Evolutionary conservation across 805 yeast genomes (phyloP).

Genomic region (Clavispora fructus): DNA sequence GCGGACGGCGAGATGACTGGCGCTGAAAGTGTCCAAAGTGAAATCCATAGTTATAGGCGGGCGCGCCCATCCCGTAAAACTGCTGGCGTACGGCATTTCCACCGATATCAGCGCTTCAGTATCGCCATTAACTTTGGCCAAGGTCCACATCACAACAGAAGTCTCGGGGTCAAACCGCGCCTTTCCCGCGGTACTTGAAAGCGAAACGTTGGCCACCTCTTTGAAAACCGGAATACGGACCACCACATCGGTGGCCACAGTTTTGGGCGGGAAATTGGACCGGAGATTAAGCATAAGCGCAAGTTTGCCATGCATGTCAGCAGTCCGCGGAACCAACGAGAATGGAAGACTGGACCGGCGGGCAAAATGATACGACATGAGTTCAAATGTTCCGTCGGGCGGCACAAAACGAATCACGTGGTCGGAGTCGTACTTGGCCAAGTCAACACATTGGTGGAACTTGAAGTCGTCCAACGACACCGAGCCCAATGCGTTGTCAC

Average conservation of each 20-base stretch:
- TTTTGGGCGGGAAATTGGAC: slow-evolving; percentile 54
- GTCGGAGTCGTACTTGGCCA: slow-evolving; percentile 61
- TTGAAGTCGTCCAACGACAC: slow-evolving; percentile 70
- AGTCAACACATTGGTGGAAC: slow-evolving; percentile 81
- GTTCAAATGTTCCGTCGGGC: slow-evolving; percentile 83
- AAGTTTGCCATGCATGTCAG: slow-evolving; percentile 38
- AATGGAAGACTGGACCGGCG: slow-evolving; percentile 66
- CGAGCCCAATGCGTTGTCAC: slow-evolving; percentile 9
- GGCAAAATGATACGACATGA: slow-evolving; percentile 58
- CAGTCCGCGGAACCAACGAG: slow-evolving; percentile 52
- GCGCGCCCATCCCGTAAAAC: slow-evolving; percentile 47
- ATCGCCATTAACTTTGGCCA: slow-evolving; percentile 62
- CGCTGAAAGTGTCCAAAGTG: slow-evolving; percentile 64
- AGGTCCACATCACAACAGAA: slow-evolving; percentile 61
- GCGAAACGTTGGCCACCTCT: slow-evolving; percentile 22
- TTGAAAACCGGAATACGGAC: slow-evolving; percentile 66
- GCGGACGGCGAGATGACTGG: slow-evolving; percentile 71
- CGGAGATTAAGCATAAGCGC: slow-evolving; percentile 58
- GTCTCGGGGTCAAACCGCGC: slow-evolving; percentile 65
- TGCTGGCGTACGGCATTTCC: slow-evolving; percentile 32
- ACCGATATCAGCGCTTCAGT: slow-evolving; percentile 58
- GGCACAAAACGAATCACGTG: slow-evolving; percentile 69
- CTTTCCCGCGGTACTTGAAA: slow-evolving; percentile 55
- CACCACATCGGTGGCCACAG: slow-evolving; percentile 58
- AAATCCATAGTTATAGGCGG: slow-evolving; percentile 76